Percentiles rank a stretch among this genome's conserved stretches.
Evolutionary conservation across 2,329 filamentous ascomycete genomes (phyloP).

Genomic region (Aspergillus floridensis): DNA sequence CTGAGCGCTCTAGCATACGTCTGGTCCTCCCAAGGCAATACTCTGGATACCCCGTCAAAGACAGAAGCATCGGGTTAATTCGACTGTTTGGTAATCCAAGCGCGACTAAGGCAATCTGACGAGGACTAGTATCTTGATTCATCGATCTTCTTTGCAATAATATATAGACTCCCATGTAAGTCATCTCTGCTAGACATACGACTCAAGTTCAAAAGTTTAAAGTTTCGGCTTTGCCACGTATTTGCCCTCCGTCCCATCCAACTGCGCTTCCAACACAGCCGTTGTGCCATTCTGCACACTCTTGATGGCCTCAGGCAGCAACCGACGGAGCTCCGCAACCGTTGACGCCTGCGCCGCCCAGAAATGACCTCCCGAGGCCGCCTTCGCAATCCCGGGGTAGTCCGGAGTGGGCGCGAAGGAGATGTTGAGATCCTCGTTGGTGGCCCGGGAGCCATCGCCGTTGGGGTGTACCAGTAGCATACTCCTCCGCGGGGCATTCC

Average conservation of each 20-base stretch:
- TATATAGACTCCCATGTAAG: no score
- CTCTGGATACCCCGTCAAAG: no score
- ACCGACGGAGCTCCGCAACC: conserved; percentile 53
- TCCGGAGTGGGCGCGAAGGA: conserved; percentile 65
- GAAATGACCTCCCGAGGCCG: conserved; percentile 60
- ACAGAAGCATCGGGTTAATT: no score
- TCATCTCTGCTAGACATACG: no score
- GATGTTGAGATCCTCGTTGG: conserved; percentile 65
- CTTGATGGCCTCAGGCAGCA: conserved; percentile 58
- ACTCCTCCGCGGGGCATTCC: conserved; percentile 63
- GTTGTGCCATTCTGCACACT: conserved; percentile 55
- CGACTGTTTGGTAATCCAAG: no score
- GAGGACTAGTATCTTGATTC: no score
- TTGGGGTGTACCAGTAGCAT: conserved; percentile 65
- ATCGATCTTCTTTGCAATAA: no score
- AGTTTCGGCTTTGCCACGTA: conserved; percentile 33
- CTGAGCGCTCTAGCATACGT: no score
- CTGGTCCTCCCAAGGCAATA: no score
- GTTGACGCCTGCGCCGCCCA: conserved; percentile 61
- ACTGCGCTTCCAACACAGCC: conserved; percentile 62
- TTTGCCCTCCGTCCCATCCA: conserved; percentile 57
- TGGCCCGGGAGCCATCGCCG: conserved; percentile 59
- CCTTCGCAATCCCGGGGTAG: conserved; percentile 66
- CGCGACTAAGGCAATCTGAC: no score
- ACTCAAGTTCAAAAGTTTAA: not conserved